Evolutionary conservation across 306 rosid genomes (phyloP).

Genomic region (Spatholobus suberectus): DNA sequence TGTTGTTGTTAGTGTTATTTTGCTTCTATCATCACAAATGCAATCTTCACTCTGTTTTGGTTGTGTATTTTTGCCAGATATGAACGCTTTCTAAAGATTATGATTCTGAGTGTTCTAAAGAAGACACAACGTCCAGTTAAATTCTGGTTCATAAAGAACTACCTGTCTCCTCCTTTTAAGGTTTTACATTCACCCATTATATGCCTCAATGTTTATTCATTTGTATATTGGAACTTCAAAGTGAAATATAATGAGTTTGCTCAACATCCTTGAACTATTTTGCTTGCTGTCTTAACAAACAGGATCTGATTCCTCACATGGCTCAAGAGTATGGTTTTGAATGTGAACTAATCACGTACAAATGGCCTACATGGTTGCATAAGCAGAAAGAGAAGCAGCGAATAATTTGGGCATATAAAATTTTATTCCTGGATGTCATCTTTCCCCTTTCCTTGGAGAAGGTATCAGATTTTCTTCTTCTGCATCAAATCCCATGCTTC

Average conservation of each 20-base stretch:
- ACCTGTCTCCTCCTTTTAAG: slow-evolving; percentile 97
- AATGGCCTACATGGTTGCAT: slow-evolving; percentile 99
- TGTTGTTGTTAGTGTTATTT: neutral
- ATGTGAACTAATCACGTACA: slow-evolving; percentile 89
- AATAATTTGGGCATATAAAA: slow-evolving; percentile 99
- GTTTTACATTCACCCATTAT: slow-evolving; percentile 45
- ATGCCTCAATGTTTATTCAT: slow-evolving; percentile 5
- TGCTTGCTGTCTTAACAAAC: slow-evolving; percentile 37
- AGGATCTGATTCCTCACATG: slow-evolving; percentile 96
- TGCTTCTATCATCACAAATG: slow-evolving; percentile 3
- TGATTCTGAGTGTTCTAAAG: slow-evolving; percentile 95
- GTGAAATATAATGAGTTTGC: slow-evolving; percentile 18
- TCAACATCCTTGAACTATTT: slow-evolving; percentile 38
- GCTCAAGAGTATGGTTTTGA: slow-evolving; percentile 93
- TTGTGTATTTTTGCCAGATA: slow-evolving; percentile 66
- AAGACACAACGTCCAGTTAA: slow-evolving; percentile 93
- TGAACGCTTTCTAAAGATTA: slow-evolving; percentile 94
- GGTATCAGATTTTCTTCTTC: slow-evolving; percentile 54
- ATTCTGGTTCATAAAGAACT: slow-evolving; percentile 99
- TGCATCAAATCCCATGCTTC: neutral
- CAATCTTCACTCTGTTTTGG: slow-evolving; percentile 32
- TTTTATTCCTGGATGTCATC: slow-evolving; percentile 96
- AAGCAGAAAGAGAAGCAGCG: slow-evolving; percentile 98
- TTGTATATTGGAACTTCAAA: slow-evolving; percentile 23
- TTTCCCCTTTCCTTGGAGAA: slow-evolving; percentile 97